Percentiles rank a stretch among this genome's conserved stretches.
These are phyloP conservation scores for Jaminaea rosea DNA, from an alignment of 1,284 basidiomycete species.

Conservation along the genomic window DNA sequence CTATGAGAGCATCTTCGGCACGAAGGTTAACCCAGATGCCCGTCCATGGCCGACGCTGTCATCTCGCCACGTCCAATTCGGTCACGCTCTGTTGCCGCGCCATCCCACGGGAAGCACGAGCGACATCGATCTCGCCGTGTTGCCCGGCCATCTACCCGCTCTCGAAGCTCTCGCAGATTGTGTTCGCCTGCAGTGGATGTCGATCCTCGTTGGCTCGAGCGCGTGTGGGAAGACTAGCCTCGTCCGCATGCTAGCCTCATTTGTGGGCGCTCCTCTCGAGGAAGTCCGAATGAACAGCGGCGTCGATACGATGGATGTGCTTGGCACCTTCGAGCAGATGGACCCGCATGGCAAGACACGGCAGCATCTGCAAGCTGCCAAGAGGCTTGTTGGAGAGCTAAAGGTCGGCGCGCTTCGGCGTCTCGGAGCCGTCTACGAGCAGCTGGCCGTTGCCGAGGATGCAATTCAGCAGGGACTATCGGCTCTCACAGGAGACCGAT, in stretches of 20 bases:
- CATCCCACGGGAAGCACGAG: too few relatives aligned
- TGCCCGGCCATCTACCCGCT: conserved; percentile 60
- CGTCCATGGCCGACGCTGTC: conserved; percentile 56
- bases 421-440: neutral
- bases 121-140: conserved; percentile 50
- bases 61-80: conserved; percentile 58
- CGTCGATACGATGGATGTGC: conserved; percentile 85
- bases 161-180: conserved; percentile 71
- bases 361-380: neutral
- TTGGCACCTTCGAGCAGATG: conserved; percentile 90
- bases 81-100: conserved; percentile 58
- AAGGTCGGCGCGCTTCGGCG: neutral
- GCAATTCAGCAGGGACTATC: too few relatives aligned
- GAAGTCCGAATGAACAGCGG: conserved; percentile 76
- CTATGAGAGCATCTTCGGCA: conserved; percentile 60
- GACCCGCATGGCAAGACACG: conserved; percentile 19
- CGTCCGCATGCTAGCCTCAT: conserved; percentile 63
- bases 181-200: conserved; percentile 71
- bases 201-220: conserved; percentile 71
- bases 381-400: too few relatives aligned
- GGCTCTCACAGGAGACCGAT: too few relatives aligned
- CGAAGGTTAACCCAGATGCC: conserved; percentile 24
- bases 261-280: conserved; percentile 61
- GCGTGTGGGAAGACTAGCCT: conserved; percentile 73
- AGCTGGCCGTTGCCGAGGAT: neutral